Conservation (phyloP, 306 rosid species). For the Vicia sativa region DNA sequence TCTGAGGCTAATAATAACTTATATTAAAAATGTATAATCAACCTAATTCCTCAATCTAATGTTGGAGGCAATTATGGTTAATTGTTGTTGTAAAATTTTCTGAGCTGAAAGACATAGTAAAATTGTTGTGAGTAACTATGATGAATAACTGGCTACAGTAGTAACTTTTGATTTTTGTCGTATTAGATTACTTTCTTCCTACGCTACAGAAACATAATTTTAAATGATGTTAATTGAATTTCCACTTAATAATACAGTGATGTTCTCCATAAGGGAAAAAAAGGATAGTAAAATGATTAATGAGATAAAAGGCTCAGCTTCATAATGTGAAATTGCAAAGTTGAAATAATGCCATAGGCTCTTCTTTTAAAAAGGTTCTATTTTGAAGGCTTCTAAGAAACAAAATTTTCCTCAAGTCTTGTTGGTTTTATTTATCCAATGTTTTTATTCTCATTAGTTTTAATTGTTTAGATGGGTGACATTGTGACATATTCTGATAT, state of each 20-base stretch:
- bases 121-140: constrained; percentile 35
- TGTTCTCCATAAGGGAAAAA: constrained; percentile 28
- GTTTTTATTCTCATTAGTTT: background rate
- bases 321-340: constrained; percentile 43
- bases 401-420: constrained; percentile 3
- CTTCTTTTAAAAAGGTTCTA: constrained; percentile 18
- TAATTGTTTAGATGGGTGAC: background rate
- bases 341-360: constrained; percentile 33
- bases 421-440: constrained; percentile 6
- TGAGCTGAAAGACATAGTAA: constrained; percentile 25
- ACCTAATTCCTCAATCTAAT: too few relatives aligned
- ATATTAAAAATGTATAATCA: too few relatives aligned
- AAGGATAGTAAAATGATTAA: constrained; percentile 43
- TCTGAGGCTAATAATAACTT: too few relatives aligned
- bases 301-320: constrained; percentile 26
- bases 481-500: constrained; percentile 19
- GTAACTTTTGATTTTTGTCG: constrained; percentile 32
- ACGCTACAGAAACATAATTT: constrained; percentile 61
- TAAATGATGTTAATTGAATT: constrained; percentile 31
- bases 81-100: constrained; percentile 22
- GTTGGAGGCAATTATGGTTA: constrained; percentile 10
- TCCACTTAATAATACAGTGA: constrained; percentile 41
- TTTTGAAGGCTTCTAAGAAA: constrained; percentile 30
- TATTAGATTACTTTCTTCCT: constrained; percentile 51
- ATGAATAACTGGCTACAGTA: constrained; percentile 27